Evolutionary conservation across 2,329 filamentous ascomycete species (phyloP).

Genomic region (Orbilia oligospora): DNA sequence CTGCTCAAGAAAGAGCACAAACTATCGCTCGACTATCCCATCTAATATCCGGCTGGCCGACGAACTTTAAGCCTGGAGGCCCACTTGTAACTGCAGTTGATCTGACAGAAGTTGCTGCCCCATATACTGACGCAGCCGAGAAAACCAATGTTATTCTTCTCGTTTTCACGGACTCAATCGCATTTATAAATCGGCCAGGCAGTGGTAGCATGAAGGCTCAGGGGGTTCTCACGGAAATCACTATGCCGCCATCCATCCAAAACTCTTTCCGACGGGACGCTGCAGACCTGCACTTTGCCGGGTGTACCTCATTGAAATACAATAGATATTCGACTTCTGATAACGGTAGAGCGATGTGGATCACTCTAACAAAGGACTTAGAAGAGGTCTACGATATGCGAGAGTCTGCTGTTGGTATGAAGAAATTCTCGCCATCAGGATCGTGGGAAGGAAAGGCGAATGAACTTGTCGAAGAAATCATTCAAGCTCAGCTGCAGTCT

Average conservation of each 20-base stretch:
- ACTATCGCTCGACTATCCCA: constrained; percentile 81
- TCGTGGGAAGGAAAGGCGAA: constrained; percentile 82
- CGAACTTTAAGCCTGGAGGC: constrained; percentile 79
- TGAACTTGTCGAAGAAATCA: constrained; percentile 85
- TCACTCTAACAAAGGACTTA: constrained; percentile 76
- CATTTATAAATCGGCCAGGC: constrained; percentile 80
- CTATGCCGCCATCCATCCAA: constrained; percentile 68
- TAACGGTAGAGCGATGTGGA: constrained; percentile 77
- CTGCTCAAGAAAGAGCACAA: constrained; percentile 78
- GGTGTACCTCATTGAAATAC: constrained; percentile 78
- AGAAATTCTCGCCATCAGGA: constrained; percentile 80
- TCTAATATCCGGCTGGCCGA: constrained; percentile 83
- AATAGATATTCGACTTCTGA: constrained; percentile 80
- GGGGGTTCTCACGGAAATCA: constrained; percentile 85
- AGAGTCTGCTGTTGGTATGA: constrained; percentile 73
- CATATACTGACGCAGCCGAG: constrained; percentile 73
- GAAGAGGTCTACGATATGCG: constrained; percentile 72
- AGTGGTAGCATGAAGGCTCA: constrained; percentile 78
- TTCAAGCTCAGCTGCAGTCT: constrained; percentile 87
- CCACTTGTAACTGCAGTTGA: constrained; percentile 86
- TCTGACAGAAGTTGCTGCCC: constrained; percentile 81
- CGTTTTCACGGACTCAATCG: constrained; percentile 85
- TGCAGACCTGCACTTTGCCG: constrained; percentile 81
- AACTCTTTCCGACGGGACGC: constrained; percentile 71
- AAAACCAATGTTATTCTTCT: constrained; percentile 79